Evolutionary conservation across 345 rosid species (phyloP).

Genomic region (Linum lewisii): DNA sequence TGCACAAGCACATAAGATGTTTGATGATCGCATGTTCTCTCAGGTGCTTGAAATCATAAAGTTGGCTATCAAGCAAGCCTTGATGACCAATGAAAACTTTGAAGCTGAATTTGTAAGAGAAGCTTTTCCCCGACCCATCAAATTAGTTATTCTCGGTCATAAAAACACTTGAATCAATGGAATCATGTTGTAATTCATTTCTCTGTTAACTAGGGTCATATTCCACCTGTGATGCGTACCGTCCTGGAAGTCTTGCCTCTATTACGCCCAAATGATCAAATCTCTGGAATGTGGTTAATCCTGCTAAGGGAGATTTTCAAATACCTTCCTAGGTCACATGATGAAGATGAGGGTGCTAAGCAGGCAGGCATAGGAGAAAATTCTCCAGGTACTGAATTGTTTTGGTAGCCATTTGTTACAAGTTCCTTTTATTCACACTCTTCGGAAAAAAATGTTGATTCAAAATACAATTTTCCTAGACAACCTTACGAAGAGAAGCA

Average conservation of each 20-base stretch:
- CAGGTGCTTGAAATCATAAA: slow-evolving; percentile 64
- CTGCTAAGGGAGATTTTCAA: slow-evolving; percentile 55
- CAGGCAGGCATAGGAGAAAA: slow-evolving; percentile 25
- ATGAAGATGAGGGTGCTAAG: slow-evolving; percentile 43
- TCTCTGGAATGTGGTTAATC: slow-evolving; percentile 81
- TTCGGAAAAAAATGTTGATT: slow-evolving; percentile 15
- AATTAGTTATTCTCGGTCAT: slow-evolving; percentile 3
- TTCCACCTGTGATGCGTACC: slow-evolving; percentile 69
- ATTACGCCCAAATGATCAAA: slow-evolving; percentile 60
- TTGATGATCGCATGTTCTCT: slow-evolving; percentile 69
- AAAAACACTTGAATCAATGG: not conserved
- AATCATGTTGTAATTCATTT: slow-evolving; percentile 2
- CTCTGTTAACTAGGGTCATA: slow-evolving; percentile 49
- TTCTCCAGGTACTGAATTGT: slow-evolving; percentile 27
- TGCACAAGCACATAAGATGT: slow-evolving; percentile 72
- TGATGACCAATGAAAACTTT: slow-evolving; percentile 38
- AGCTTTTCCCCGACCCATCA: not conserved
- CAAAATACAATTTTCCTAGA: slow-evolving; percentile 22
- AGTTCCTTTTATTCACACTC: slow-evolving; percentile 13
- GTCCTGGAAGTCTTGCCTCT: slow-evolving; percentile 71
- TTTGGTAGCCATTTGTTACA: slow-evolving; percentile 9
- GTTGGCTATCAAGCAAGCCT: slow-evolving; percentile 54
- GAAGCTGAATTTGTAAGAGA: slow-evolving; percentile 75
- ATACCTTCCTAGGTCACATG: slow-evolving; percentile 59
- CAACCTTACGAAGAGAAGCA: slow-evolving; percentile 17